Base-by-base conservation (phyloP, 2,329 filamentous ascomycete species). In the Diaporthe capsici region DNA sequence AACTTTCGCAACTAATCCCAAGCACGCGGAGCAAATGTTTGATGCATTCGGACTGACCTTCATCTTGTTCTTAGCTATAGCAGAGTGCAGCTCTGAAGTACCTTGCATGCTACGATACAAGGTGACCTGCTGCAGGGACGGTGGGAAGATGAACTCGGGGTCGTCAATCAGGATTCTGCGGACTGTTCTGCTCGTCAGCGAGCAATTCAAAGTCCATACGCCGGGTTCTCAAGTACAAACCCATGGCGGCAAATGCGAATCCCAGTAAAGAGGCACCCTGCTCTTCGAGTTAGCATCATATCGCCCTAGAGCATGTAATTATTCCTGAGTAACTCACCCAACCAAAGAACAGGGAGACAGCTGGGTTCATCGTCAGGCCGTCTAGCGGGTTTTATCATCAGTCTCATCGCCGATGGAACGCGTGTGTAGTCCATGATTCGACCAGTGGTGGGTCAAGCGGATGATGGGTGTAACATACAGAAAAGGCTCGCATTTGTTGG, bases 131-230 rank as follows among this genome's bases (percentile, higher is more conserved):
- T 78, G 78, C 51, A 78, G 61, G 1, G 76, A 79, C 10, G 76
- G 75, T 8, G 78, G 77, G 53, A 79, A 78, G 58, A 78, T 76
- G 53, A 78, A 79, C 51, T 78, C 76, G 7, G 78, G 78, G 58
- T 79, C 77, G 34, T 79, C 77, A 22, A 79, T 75, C 22, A 79
- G 53, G 37, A 79, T 77, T 25, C 67, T 75, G 25, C 78, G 77
- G 25, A 78, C 78, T 75, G 42, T 8, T 34, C 25, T 25, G 13
- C 39, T 42, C 5, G n/a, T 72, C n/a, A 72, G 57, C 4, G 1
- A 25, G 17, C 15, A 20, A 1, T 25, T 25, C n/a, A 15, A 22
- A 37, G 2, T 7, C 7, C 20, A 20, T 17, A 7, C 3, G 5
- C 8, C 8, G 10, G 51, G 10, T 3, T 10, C 2, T 55, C 25